A percentile compares a stretch with the other conserved stretches of the same genome.
These are phyloP conservation scores for Botryosphaeria dothidea DNA, from an alignment of 2,329 filamentous ascomycete genomes.

Conservation along the genomic window DNA sequence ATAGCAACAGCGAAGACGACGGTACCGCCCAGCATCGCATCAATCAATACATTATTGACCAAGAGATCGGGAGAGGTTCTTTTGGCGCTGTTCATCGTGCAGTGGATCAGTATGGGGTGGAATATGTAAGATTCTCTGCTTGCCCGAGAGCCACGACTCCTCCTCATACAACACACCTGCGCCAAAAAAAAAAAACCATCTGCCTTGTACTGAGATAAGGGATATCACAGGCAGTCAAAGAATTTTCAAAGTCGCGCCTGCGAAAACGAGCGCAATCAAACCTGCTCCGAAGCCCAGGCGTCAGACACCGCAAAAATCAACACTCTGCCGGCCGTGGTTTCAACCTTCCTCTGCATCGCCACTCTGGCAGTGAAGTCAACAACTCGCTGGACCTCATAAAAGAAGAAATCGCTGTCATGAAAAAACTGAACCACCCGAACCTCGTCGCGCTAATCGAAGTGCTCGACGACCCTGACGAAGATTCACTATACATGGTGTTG, in stretches of 20 bases:
- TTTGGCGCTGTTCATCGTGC: conserved; percentile 93
- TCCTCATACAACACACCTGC: not conserved
- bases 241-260: conserved; percentile 91
- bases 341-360: conserved; percentile 65
- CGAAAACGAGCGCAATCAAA: conserved; percentile 89
- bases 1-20: conserved; percentile 80
- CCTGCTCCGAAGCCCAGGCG: conserved; percentile 68
- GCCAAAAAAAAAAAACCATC: not conserved
- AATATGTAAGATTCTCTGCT: conserved; percentile 70
- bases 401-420: conserved; percentile 98
- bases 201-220: conserved; percentile 29
- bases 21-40: conserved; percentile 80
- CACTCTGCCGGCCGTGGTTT: conserved; percentile 55
- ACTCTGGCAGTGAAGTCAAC: conserved; percentile 59
- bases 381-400: conserved; percentile 84
- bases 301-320: conserved; percentile 53
- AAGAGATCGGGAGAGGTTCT: conserved; percentile 95
- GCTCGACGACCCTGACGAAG: conserved; percentile 90
- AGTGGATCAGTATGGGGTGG: conserved; percentile 82
- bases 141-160: conserved; percentile 11
- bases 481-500: conserved; percentile 97
- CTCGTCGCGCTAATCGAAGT: conserved; percentile 93
- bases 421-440: conserved; percentile 93
- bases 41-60: conserved; percentile 91
- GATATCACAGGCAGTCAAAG: conserved; percentile 77